A percentile compares a stretch with the other conserved stretches of the same genome.
Evolutionary conservation across 352 stramenopile species (phyloP).

Genomic region (Pythium biforme): DNA sequence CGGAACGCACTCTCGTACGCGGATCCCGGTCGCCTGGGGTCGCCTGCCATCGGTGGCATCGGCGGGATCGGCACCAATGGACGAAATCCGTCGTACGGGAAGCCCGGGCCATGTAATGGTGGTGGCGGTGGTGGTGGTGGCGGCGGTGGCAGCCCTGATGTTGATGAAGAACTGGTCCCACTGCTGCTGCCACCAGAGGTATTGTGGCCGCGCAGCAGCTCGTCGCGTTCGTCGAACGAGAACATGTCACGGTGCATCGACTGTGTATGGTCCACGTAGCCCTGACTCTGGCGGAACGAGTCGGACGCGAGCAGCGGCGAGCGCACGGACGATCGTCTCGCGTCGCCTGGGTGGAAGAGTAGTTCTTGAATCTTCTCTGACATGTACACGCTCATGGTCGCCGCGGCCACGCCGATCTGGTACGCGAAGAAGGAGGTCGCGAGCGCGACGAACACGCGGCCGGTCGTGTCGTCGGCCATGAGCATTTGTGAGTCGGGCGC

Average conservation of each 20-base stretch:
- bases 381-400: constrained; percentile 38
- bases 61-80: constrained; percentile 15
- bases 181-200: neutral
- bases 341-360: constrained; percentile 38
- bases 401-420: constrained; percentile 50
- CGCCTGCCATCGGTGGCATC: neutral
- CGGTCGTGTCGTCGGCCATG: constrained; percentile 11
- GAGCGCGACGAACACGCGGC: constrained; percentile 41
- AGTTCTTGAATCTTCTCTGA: constrained; percentile 45
- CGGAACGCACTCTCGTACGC: constrained; percentile 2
- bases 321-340: neutral
- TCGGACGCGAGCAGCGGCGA: constrained; percentile 18
- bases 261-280: constrained; percentile 6
- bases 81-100: constrained; percentile 6
- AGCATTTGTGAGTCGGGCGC: constrained; percentile 7
- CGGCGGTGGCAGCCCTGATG: neutral
- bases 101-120: neutral
- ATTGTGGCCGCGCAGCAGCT: neutral
- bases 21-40: neutral
- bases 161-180: neutral
- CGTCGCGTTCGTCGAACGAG: neutral
- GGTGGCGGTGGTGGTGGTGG: constrained; percentile 9
- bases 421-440: constrained; percentile 64
- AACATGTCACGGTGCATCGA: constrained; percentile 8
- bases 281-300: constrained; percentile 2